These are phyloP conservation scores for Geotrichum histeridarum DNA, from an alignment of 1,139 yeast species.

Conservation along the genomic window DNA sequence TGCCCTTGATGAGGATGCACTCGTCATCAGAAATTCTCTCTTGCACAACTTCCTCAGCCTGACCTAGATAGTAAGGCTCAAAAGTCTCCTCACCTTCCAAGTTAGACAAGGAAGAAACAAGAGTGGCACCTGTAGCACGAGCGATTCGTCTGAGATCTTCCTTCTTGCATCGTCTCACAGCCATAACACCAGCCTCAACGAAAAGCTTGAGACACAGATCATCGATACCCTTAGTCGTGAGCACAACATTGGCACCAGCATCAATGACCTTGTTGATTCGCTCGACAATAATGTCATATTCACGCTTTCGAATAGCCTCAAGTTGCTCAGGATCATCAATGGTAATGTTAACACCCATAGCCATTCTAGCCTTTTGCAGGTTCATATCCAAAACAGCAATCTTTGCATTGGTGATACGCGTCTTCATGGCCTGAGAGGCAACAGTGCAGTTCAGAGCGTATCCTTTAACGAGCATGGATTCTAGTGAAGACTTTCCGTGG, in stretches of 20 bases:
- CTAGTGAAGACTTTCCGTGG: slow-evolving; percentile 88
- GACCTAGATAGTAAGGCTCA: slow-evolving; percentile 79
- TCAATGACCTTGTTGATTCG: slow-evolving; percentile 79
- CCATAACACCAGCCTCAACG: slow-evolving; percentile 95
- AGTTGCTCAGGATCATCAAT: slow-evolving; percentile 96
- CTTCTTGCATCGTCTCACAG: slow-evolving; percentile 94
- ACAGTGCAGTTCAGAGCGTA: slow-evolving; percentile 96
- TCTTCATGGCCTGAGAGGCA: slow-evolving; percentile 95
- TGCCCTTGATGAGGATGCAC: slow-evolving; percentile 90
- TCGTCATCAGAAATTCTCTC: slow-evolving; percentile 94
- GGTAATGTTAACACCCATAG: slow-evolving; percentile 95
- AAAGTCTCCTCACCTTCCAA: slow-evolving; percentile 97
- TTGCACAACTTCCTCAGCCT: slow-evolving; percentile 89
- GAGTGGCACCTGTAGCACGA: slow-evolving; percentile 94
- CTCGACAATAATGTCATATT: slow-evolving; percentile 84
- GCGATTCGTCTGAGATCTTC: slow-evolving; percentile 97
- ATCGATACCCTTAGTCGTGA: slow-evolving; percentile 97
- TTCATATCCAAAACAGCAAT: slow-evolving; percentile 94
- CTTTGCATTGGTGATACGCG: slow-evolving; percentile 64
- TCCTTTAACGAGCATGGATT: slow-evolving; percentile 83
- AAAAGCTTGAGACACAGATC: slow-evolving; percentile 93
- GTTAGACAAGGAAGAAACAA: slow-evolving; percentile 81
- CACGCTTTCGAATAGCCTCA: slow-evolving; percentile 92
- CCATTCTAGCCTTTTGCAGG: slow-evolving; percentile 94
- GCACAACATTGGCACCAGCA: slow-evolving; percentile 93